These are phyloP conservation scores for Filobasidium floriforme DNA, from an alignment of 768 basidiomycete species.

Conservation along the genomic window DNA sequence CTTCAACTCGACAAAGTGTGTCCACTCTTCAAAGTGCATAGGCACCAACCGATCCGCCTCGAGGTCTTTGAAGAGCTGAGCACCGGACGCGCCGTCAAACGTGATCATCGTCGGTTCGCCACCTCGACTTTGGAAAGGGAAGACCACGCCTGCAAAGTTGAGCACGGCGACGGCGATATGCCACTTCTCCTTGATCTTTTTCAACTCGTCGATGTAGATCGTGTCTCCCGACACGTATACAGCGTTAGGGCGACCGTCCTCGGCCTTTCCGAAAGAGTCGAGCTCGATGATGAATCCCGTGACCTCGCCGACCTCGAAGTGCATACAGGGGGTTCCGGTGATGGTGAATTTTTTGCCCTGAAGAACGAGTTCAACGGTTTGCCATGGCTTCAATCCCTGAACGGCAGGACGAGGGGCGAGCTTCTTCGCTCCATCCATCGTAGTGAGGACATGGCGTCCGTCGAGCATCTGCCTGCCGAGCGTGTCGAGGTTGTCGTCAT, in stretches of 20 bases:
- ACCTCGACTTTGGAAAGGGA: background rate
- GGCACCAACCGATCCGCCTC: constrained; percentile 1
- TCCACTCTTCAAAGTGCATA: constrained; percentile 12
- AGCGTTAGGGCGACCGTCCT: constrained; percentile 4
- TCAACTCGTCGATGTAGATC: constrained; percentile 1
- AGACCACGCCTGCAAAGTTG: background rate
- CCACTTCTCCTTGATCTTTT: constrained; percentile 8
- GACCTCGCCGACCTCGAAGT: background rate
- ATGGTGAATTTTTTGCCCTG: background rate
- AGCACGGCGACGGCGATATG: constrained; percentile 6
- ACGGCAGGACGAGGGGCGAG: constrained; percentile 2
- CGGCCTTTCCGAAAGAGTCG: background rate
- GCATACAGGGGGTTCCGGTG: background rate
- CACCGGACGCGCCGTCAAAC: background rate
- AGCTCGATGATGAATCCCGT: constrained; percentile 12
- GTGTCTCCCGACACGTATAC: constrained; percentile 6
- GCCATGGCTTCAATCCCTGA: constrained; percentile 1
- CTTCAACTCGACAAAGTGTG: background rate
- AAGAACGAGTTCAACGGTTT: background rate
- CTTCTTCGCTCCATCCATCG: constrained; percentile 5
- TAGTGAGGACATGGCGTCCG: background rate
- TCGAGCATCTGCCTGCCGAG: background rate
- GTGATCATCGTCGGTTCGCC: background rate
- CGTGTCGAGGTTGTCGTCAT: constrained; percentile 7
- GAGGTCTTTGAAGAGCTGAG: background rate